Base-by-base conservation (phyloP, 768 basidiomycete genomes). In the Exidia glandulosa region DNA sequence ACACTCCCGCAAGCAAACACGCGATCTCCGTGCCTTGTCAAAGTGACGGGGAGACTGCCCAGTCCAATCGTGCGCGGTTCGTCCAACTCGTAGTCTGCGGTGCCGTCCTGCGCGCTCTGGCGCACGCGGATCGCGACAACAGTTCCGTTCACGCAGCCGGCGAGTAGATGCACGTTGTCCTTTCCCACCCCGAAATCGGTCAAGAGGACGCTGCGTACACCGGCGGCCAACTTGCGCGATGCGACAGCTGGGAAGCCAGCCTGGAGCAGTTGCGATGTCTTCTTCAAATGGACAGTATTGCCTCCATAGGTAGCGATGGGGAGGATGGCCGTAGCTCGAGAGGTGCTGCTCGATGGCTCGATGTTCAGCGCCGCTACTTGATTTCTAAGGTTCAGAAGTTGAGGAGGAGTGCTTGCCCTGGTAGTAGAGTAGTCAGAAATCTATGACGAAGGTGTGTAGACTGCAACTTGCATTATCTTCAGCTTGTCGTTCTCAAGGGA, bases 1-100 rank as follows among this genome's bases (percentile, higher is more conserved):
- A 85, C 73, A 62, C 82, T 85, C 7, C 88, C 88, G 32, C 79
- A 81, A 7, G 88, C 91, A 64, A 95, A 79, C 0, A 94, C 80
- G 2, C 79, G 71, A 65, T 73, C 78, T 6, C 77, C 83, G 47
- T 81, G 79, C n/a, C 45, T 61, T 48, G 25, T 31, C 50, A 54
- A 14, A 25, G 12, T 23, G 25, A 54, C 50, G 25, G 50, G 50
- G 3, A 29, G 25, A 19, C 30, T 54, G 12, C 50, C 50, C 5
- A 54, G 50, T 6, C 50, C 50, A 19, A 54, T 29, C 10, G 50
- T 54, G 25, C 50, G 50, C 50, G 50, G 50, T 25, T 12, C 50
- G 7, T 54, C 50, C 6, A 54, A 29, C 25, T 27, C 25, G 12
- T 13, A 25, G 25, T 54, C 50, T 10, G 7, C 9, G 30, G 6